phyloP scores from a whole-genome alignment of 2,329 filamentous ascomycete species.

The Mariannaea sp. region DNA sequence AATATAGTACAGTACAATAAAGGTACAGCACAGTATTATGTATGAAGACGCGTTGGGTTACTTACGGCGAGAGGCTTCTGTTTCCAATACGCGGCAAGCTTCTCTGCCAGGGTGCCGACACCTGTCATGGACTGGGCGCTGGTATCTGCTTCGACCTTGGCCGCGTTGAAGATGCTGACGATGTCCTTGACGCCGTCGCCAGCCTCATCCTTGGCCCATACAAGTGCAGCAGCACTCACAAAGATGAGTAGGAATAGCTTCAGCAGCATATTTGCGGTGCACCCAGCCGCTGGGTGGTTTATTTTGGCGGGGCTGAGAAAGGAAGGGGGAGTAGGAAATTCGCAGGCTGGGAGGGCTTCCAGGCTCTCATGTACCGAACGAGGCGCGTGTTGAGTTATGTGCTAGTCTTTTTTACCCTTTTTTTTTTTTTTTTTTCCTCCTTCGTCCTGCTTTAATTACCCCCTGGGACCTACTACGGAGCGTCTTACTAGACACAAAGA shows the following conservation, averaged over 20 bases:
- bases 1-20: too few species aligned
- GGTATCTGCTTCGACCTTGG: neutral
- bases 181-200: neutral
- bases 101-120: neutral
- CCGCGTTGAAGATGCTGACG: neutral
- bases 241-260: neutral
- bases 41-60: too few species aligned
- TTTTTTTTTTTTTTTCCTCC: too few species aligned
- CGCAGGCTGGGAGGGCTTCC: neutral
- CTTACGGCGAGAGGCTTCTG: neutral
- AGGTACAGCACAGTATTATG: too few species aligned
- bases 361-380: too few species aligned
- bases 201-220: neutral
- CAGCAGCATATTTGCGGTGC: neutral
- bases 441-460: too few species aligned
- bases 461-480: too few species aligned
- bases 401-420: too few species aligned
- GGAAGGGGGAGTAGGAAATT: neutral
- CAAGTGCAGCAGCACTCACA: neutral
- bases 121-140: neutral
- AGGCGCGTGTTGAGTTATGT: too few species aligned
- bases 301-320: neutral
- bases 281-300: neutral
- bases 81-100: neutral
- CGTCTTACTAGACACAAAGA: too few species aligned